These are phyloP conservation scores for Angomonas ambiguus DNA, from an alignment of 208 protist species.

Conservation along the genomic window DNA sequence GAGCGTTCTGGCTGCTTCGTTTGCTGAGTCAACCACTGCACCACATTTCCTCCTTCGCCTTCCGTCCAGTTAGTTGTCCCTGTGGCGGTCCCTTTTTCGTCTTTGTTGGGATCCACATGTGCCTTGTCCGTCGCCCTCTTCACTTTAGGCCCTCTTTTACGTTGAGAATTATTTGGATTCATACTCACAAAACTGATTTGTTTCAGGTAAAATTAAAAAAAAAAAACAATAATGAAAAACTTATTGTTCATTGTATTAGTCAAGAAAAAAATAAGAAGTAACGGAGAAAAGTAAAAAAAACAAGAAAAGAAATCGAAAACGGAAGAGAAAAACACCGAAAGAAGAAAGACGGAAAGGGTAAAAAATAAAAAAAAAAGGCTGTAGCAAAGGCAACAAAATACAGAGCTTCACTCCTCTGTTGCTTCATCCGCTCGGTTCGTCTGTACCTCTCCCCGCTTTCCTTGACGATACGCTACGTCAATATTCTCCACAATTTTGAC, in stretches of 20 bases:
- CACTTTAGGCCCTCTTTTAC: constrained; percentile 1
- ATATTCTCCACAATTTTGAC: constrained; percentile 30
- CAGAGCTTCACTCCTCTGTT: too few species aligned
- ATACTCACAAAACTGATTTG: not conserved
- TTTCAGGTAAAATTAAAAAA: not conserved
- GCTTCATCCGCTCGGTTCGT: not conserved
- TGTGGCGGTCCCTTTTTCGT: constrained; percentile 3
- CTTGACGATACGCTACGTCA: constrained; percentile 42
- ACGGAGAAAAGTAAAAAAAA: constrained; percentile 1
- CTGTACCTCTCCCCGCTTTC: constrained; percentile 13
- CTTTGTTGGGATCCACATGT: not conserved
- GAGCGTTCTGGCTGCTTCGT: constrained; percentile 34
- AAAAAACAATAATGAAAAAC: not conserved
- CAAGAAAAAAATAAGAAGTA: not conserved
- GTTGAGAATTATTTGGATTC: not conserved
- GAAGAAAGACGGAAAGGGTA: not conserved
- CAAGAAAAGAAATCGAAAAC: not conserved
- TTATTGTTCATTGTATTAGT: not conserved
- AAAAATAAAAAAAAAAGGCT: constrained; percentile 8
- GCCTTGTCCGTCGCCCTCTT: constrained; percentile 6
- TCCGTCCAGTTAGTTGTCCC: constrained; percentile 9
- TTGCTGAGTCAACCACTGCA: constrained; percentile 64
- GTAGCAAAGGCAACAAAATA: too few species aligned
- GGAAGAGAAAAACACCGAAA: not conserved
- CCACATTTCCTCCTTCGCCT: constrained; percentile 39